Evolutionary conservation across 2,329 filamentous ascomycete genomes (phyloP).

Genomic region (Aspergillus amoenus): DNA sequence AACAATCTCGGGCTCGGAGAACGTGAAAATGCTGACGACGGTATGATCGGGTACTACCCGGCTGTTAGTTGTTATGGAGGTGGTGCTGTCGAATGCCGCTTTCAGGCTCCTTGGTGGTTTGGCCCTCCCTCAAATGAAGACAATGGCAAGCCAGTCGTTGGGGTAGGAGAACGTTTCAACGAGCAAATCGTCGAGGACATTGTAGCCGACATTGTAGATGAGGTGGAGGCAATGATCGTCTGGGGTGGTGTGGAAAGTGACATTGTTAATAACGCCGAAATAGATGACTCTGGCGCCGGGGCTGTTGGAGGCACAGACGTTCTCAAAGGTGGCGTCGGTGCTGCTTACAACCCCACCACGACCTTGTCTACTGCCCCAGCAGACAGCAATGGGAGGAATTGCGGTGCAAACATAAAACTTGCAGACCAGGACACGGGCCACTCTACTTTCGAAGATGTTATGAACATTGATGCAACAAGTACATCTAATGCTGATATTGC

Average conservation of each 20-base stretch:
- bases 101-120: conserved; percentile 90
- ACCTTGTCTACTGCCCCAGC: conserved; percentile 14
- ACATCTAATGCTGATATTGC: conserved; percentile 22
- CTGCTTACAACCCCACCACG: conserved; percentile 29
- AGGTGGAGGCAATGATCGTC: conserved; percentile 76
- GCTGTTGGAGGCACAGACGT: conserved; percentile 33
- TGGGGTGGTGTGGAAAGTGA: conserved; percentile 44
- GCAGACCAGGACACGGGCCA: conserved; percentile 19
- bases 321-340: conserved; percentile 32
- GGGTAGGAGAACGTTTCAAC: conserved; percentile 75
- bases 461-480: conserved; percentile 22
- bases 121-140: conserved; percentile 63
- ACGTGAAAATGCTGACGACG: conserved; percentile 86
- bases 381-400: not conserved
- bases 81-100: conserved; percentile 88
- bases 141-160: conserved; percentile 47
- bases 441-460: conserved; percentile 23
- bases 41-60: conserved; percentile 92
- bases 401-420: conserved; percentile 14
- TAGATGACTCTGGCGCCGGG: conserved; percentile 27
- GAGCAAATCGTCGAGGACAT: conserved; percentile 96
- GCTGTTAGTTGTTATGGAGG: conserved; percentile 89
- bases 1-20: conserved; percentile 61
- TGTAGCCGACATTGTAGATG: conserved; percentile 89
- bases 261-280: conserved; percentile 29